A percentile compares a stretch with the other conserved stretches of the same genome.
Conservation (phyloP, 2,329 filamentous ascomycete genomes). For the Aureobasidium musti region DNA sequence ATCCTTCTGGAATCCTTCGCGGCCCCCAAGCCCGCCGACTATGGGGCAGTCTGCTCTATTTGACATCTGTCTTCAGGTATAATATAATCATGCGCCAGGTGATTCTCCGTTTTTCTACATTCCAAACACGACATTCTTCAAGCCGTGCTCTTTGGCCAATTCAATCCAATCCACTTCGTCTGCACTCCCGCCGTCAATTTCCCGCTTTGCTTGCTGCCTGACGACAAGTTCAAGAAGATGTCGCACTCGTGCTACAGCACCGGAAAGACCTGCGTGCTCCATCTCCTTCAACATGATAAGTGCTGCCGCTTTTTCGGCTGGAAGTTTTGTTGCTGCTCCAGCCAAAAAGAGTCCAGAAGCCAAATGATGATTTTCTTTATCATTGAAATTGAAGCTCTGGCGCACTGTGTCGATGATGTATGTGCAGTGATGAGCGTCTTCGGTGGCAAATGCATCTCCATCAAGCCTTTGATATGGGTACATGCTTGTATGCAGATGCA, state of each 20-base stretch:
- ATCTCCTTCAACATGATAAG: conserved; percentile 53
- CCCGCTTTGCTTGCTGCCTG: conserved; percentile 50
- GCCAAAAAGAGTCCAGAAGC: conserved; percentile 59
- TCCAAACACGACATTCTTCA: conserved; percentile 56
- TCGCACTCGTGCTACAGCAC: conserved; percentile 51
- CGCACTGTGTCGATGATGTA: conserved; percentile 51
- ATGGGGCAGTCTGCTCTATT: not conserved
- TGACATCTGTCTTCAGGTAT: not conserved
- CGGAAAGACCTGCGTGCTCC: conserved; percentile 52
- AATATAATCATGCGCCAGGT: not conserved
- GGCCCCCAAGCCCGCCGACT: not conserved
- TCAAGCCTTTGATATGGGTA: conserved; percentile 50
- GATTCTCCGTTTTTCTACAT: conserved; percentile 39
- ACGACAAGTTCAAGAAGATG: conserved; percentile 52
- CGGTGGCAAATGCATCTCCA: not conserved
- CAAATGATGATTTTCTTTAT: conserved; percentile 46
- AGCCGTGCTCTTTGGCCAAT: conserved; percentile 49
- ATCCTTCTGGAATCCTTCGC: not conserved
- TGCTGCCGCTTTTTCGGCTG: conserved; percentile 49
- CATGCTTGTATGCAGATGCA: conserved; percentile 58
- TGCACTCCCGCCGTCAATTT: conserved; percentile 45
- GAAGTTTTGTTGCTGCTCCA: conserved; percentile 49
- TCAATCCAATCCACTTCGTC: conserved; percentile 55
- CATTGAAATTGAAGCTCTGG: conserved; percentile 10
- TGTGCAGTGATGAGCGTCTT: conserved; percentile 37